Evolutionary conservation across 176 grass and related monocot species (phyloP).

Genomic region (Chrysopogon serrulatus): DNA sequence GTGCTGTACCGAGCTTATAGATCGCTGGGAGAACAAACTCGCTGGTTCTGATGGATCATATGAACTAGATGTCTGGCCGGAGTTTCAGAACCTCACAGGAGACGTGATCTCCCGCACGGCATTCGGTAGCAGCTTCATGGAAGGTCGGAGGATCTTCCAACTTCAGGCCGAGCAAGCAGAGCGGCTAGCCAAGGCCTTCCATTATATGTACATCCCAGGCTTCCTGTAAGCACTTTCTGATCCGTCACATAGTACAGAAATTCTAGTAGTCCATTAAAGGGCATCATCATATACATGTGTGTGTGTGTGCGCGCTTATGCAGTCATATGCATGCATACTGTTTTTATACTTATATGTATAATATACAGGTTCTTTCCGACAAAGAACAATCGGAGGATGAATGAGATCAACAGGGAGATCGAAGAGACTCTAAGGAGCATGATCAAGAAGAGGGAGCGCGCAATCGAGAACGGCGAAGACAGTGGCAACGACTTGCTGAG

Average conservation of each 20-base stretch:
- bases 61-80: slow-evolving; percentile 57
- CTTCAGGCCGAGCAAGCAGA: slow-evolving; percentile 58
- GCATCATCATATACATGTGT: too few species aligned
- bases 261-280: too few species aligned
- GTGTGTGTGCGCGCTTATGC: too few species aligned
- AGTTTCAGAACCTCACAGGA: slow-evolving; percentile 60
- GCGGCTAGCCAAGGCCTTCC: slow-evolving; percentile 26
- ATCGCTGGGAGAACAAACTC: slow-evolving; percentile 32
- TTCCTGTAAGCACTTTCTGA: slow-evolving; percentile 28
- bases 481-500: slow-evolving; percentile 57
- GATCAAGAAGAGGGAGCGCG: slow-evolving; percentile 39
- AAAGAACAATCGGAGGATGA: slow-evolving; percentile 45
- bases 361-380: slow-evolving; percentile 62
- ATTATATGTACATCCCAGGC: slow-evolving; percentile 46
- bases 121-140: slow-evolving; percentile 63
- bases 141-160: slow-evolving; percentile 65
- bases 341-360: too few species aligned
- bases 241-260: not conserved
- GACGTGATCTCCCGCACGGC: slow-evolving; percentile 71
- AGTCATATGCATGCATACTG: too few species aligned
- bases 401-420: slow-evolving; percentile 30
- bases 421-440: slow-evolving; percentile 45
- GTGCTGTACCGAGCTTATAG: slow-evolving; percentile 47
- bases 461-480: slow-evolving; percentile 26
- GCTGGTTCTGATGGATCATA: not conserved